phyloP scores from a whole-genome alignment of 2,329 filamentous ascomycete species.

The Curvularia sp. region DNA sequence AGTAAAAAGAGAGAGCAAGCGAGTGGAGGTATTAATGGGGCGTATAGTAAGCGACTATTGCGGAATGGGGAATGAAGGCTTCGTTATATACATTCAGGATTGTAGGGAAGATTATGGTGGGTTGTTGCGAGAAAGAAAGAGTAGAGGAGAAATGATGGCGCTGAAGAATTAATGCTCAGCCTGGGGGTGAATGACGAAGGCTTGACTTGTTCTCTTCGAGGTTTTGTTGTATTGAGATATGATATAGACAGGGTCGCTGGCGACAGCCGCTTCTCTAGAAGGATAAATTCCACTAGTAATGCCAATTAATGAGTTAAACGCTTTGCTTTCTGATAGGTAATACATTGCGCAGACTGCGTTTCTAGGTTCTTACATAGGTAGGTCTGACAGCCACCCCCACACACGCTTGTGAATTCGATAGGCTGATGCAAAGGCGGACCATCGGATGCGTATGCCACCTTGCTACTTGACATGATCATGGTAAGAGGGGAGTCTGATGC shows the following conservation, averaged over 20 bases:
- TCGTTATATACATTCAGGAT: not conserved
- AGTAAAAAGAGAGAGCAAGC: not conserved
- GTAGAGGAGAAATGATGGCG: not conserved
- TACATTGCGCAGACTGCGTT: not conserved
- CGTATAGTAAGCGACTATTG: not conserved
- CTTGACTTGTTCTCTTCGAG: not conserved
- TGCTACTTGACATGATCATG: not conserved
- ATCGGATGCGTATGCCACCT: not conserved
- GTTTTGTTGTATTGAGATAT: not conserved
- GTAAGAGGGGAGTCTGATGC: not conserved
- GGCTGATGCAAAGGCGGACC: not conserved
- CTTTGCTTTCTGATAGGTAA: not conserved
- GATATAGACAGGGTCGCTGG: not conserved
- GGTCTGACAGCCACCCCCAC: not conserved
- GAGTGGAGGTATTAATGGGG: not conserved
- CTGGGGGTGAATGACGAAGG: not conserved
- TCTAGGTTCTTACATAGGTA: not conserved
- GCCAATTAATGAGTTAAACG: not conserved
- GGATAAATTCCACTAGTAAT: not conserved
- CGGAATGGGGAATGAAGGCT: not conserved
- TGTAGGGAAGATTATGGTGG: not conserved
- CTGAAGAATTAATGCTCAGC: not conserved
- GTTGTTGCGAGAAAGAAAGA: not conserved
- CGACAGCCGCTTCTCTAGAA: not conserved
- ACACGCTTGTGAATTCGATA: not conserved